Base-by-base conservation (phyloP, 306 rosid species). In the Pueraria montana region DNA sequence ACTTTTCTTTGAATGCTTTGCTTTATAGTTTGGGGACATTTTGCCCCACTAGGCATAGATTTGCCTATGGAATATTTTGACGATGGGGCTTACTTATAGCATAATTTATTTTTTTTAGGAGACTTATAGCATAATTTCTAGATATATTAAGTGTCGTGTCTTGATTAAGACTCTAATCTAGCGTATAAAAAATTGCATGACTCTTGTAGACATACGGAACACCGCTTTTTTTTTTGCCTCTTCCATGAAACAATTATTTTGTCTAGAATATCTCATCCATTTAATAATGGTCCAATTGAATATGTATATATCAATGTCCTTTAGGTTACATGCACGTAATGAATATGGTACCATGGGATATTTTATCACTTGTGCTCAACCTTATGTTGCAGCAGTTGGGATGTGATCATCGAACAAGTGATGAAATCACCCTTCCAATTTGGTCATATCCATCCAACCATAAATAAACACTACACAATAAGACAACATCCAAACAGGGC, bases 331-430 rank as follows among this genome's bases (percentile, higher is more conserved):
- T 72, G 84, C 56, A 73, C 20, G 67, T 84, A 80, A 80, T 66
- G 68, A 85, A 73, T 87, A 72, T 63, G 78, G 53, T 72, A 34
- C 65, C 76, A 53, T 76, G 36, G 48, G 78, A 86, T 82, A 71
- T 83, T 78, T 84, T 80, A 76, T 82, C 2, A 78, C 72, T 78
- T 82, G 52, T 72, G 78, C 62, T 82, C 85, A 80, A 79, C 82
- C 76, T 88, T 81, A 76, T 91, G 86, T 74, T 87, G 84, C 6
- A 83, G 90, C 74, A 52, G 94, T 86, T 91, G 74, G 85, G 84
- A 87, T 82, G 94, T 76, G 78, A 81, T 89, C 81, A 86, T 89
- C 92, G 80, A 63, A 70, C n/a, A n/a, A n/a, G 42, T 83, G 85
- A 79, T 87, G 86, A 85, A 87, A 82, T 83, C 84, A 88, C 50